Percentiles rank a stretch among this genome's conserved stretches.
Evolutionary conservation across 257 asterid genomes (phyloP).

Genomic region (Ballota nigra): DNA sequence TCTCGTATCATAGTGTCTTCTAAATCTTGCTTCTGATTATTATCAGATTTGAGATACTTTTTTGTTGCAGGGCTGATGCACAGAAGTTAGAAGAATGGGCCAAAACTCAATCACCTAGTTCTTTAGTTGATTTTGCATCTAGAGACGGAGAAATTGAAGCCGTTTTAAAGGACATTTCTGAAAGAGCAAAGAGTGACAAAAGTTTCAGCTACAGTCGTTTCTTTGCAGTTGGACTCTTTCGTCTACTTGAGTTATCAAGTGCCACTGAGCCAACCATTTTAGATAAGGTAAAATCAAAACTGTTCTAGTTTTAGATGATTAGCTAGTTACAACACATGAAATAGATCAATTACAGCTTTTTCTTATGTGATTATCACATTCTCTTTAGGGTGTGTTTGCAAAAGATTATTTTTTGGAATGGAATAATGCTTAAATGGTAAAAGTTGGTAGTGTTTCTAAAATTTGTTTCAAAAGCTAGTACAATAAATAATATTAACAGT

Average conservation of each 20-base stretch:
- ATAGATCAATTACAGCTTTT: neutral
- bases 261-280: slow-evolving; percentile 76
- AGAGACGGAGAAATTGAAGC: slow-evolving; percentile 81
- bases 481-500: too few species aligned
- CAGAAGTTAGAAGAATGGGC: slow-evolving; percentile 95
- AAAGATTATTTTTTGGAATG: too few species aligned
- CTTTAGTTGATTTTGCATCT: slow-evolving; percentile 74
- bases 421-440: too few species aligned
- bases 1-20: slow-evolving; percentile 4
- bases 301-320: neutral
- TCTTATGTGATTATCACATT: neutral
- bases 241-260: slow-evolving; percentile 86
- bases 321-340: neutral
- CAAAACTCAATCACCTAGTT: slow-evolving; percentile 54
- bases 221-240: slow-evolving; percentile 94
- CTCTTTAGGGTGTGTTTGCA: too few species aligned
- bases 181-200: slow-evolving; percentile 68
- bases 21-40: slow-evolving; percentile 6
- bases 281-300: slow-evolving; percentile 57
- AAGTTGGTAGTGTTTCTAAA: too few species aligned
- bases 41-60: neutral
- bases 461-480: too few species aligned
- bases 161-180: slow-evolving; percentile 69
- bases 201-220: slow-evolving; percentile 86
- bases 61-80: slow-evolving; percentile 63